These are phyloP conservation scores for Nasturtium officinale DNA, from an alignment of 345 rosid genomes.

Conservation along the genomic window DNA sequence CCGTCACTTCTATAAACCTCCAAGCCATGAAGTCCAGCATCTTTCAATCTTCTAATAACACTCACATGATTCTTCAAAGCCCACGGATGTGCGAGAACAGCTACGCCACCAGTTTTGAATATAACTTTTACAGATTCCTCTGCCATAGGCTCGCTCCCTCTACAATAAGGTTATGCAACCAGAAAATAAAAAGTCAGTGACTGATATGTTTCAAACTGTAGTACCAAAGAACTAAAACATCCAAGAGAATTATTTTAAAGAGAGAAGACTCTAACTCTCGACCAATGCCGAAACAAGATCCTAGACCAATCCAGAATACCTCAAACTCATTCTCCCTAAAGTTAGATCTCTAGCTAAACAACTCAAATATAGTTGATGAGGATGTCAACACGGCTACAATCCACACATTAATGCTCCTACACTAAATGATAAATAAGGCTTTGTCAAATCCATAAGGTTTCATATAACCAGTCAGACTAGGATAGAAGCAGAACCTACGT, in stretches of 20 bases:
- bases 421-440: too few relatives aligned
- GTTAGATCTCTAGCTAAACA: background rate
- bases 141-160: constrained; percentile 84
- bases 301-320: background rate
- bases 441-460: background rate
- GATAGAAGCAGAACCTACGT: constrained; percentile 49
- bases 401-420: background rate
- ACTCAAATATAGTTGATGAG: background rate
- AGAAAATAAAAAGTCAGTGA: background rate
- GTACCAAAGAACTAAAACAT: background rate
- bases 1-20: constrained; percentile 94
- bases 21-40: constrained; percentile 85
- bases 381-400: background rate
- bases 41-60: constrained; percentile 65
- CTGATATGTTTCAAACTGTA: background rate
- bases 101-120: constrained; percentile 77
- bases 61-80: constrained; percentile 74
- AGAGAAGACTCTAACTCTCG: background rate
- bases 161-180: constrained; percentile 35
- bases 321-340: background rate
- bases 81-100: constrained; percentile 99
- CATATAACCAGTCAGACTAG: background rate
- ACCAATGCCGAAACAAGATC: constrained; percentile 21
- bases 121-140: constrained; percentile 80
- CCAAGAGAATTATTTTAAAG: background rate